Conservation (phyloP, 1,139 yeast genomes). For the Debaryomycetaceae sp. region DNA sequence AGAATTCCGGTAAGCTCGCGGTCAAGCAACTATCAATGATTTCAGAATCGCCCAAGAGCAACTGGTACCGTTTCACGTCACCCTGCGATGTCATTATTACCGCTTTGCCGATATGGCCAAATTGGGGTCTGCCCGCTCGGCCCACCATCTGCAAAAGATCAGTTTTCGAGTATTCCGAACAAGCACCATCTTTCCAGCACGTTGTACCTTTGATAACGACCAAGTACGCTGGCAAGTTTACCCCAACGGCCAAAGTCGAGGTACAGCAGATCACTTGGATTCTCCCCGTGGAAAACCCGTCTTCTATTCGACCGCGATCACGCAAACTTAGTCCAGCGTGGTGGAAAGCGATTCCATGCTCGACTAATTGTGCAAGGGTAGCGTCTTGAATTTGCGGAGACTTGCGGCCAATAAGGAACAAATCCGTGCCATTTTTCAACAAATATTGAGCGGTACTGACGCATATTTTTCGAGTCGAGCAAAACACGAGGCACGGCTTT, state of each 20-base stretch:
- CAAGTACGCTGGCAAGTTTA: slow-evolving; percentile 50
- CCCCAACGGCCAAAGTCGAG: slow-evolving; percentile 52
- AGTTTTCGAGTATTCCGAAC: slow-evolving; percentile 44
- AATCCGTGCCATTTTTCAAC: background rate
- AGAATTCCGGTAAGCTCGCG: slow-evolving; percentile 29
- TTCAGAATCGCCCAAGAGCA: slow-evolving; percentile 27
- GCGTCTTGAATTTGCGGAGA: slow-evolving; percentile 11
- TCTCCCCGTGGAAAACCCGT: slow-evolving; percentile 29
- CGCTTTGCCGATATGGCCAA: slow-evolving; percentile 40
- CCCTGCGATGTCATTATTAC: slow-evolving; percentile 38
- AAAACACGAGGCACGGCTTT: slow-evolving; percentile 39
- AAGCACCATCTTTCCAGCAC: slow-evolving; percentile 33
- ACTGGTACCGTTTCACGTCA: slow-evolving; percentile 25
- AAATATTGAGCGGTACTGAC: slow-evolving; percentile 34
- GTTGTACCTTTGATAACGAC: slow-evolving; percentile 51
- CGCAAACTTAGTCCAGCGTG: slow-evolving; percentile 43
- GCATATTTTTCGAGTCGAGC: slow-evolving; percentile 42
- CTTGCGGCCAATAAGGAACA: background rate
- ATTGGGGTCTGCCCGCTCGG: slow-evolving; percentile 48
- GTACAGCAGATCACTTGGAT: slow-evolving; percentile 41
- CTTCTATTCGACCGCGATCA: slow-evolving; percentile 37
- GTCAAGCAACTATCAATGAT: slow-evolving; percentile 39
- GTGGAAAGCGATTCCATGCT: slow-evolving; percentile 39
- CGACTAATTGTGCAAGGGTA: slow-evolving; percentile 14
- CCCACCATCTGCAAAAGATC: slow-evolving; percentile 55